Evolutionary conservation across 441 rosid genomes (phyloP).

Genomic region (Populus hybrid): DNA sequence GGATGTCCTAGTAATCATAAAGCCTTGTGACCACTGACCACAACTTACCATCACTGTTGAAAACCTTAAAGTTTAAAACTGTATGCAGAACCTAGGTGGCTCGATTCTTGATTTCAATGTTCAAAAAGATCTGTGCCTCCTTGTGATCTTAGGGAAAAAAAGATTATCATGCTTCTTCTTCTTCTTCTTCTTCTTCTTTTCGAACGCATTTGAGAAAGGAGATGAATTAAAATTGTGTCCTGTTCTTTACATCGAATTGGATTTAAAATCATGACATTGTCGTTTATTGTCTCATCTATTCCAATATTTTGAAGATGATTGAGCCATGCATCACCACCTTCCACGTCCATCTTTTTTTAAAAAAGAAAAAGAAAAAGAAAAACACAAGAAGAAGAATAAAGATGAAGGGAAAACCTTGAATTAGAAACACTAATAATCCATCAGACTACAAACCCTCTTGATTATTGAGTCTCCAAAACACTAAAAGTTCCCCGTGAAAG

Average conservation of each 20-base stretch:
- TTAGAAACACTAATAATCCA: not conserved
- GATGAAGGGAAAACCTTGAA: not conserved
- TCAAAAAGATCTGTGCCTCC: not conserved
- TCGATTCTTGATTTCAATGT: not conserved
- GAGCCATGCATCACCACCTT: not conserved
- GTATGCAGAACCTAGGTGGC: not conserved
- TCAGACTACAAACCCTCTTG: not conserved
- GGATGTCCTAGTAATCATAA: not conserved
- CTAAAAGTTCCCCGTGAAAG: no score
- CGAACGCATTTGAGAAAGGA: not conserved
- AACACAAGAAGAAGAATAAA: not conserved
- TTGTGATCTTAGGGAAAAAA: not conserved
- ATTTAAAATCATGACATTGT: not conserved
- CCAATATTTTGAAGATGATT: not conserved
- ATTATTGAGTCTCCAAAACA: no score
- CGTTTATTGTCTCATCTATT: not conserved
- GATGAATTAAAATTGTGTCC: not conserved
- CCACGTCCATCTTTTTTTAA: not conserved
- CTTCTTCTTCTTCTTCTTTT: not conserved
- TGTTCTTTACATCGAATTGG: not conserved
- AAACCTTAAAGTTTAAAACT: no score
- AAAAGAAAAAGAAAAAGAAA: no score
- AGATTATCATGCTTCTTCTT: not conserved
- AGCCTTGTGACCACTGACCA: not conserved
- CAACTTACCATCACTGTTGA: no score